Base-by-base conservation (phyloP, 805 yeast species). In the Barnettozyma botsteinii region DNA sequence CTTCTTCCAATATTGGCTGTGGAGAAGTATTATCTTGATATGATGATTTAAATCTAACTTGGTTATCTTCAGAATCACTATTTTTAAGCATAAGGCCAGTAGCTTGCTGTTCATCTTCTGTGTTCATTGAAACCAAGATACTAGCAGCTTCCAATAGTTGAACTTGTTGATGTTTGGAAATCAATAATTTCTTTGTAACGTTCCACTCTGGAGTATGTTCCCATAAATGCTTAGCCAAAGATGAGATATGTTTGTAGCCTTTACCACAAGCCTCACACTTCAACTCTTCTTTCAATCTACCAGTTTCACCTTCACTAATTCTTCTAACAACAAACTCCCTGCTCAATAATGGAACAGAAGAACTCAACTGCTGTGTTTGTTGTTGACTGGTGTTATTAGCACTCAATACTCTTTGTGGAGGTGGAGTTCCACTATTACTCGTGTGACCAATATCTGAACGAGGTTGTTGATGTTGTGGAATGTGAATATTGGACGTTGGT, bases 161-260 rank as follows among this genome's bases (percentile, higher is more conserved):
- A 1, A 53, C 55, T 26, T 53, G 55, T 31, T 53, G 57, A 33
- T 53, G 57, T 28, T 53, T 53, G 2, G 57, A 80, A 27, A 87
- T 85, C 27, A 82, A 66, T 39, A 86, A 66, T 57, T 83, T 84
- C 50, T 85, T 81, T 4, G 95, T 87, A 58, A 81, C 81, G 53
- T 79, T 84, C 96, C 96, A 86, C 57, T 87, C 95, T 0, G 95
- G 95, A 0, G 96, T 86, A 59, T 86, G 96, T 56, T 86, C 96
- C 95, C 95, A 86, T 29, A 86, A 63, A 62, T 85, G 95, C 60
- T 85, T 85, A 3, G 94, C 93, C 44, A 85, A 69, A n/a, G 89
- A 81, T 1, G 88, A 79, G 6, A 86, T 82, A 63, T 86, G 96
- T 58, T 85, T 87, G 59, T 86, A 86, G 18, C 93, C 94, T 60